phyloP scores from a whole-genome alignment of 2,329 filamentous ascomycete species.

The Alternaria dauci region DNA sequence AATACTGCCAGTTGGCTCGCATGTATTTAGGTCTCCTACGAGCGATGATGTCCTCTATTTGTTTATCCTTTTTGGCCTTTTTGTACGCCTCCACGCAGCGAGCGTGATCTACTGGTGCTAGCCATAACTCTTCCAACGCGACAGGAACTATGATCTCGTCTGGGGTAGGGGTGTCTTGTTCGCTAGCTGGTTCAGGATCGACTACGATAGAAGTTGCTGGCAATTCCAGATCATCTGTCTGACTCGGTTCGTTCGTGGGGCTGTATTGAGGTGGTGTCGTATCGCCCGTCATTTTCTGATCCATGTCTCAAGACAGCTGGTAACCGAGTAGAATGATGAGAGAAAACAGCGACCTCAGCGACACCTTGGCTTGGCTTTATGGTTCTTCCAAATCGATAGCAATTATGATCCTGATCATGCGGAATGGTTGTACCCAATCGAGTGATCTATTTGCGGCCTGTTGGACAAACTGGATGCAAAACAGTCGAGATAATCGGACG shows the following conservation, averaged over 20 bases:
- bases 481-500: too few species aligned
- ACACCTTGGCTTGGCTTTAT: neutral
- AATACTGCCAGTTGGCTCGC: neutral
- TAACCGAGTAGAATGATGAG: neutral
- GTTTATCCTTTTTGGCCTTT: neutral
- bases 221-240: neutral
- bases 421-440: neutral
- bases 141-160: neutral
- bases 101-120: neutral
- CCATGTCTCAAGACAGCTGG: neutral
- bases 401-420: neutral
- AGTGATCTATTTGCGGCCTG: too few species aligned
- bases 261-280: neutral
- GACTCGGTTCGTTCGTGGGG: neutral
- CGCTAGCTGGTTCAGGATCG: neutral
- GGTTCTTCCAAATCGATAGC: neutral
- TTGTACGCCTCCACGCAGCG: neutral
- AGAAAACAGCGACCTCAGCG: neutral
- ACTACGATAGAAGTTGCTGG: neutral
- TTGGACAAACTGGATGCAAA: too few species aligned
- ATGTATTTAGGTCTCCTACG: neutral
- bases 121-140: neutral
- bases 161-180: neutral
- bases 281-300: neutral
- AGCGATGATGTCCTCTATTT: neutral